Evolutionary conservation across 257 asterid genomes (phyloP).

Genomic region (Galeopsis tetrahit): DNA sequence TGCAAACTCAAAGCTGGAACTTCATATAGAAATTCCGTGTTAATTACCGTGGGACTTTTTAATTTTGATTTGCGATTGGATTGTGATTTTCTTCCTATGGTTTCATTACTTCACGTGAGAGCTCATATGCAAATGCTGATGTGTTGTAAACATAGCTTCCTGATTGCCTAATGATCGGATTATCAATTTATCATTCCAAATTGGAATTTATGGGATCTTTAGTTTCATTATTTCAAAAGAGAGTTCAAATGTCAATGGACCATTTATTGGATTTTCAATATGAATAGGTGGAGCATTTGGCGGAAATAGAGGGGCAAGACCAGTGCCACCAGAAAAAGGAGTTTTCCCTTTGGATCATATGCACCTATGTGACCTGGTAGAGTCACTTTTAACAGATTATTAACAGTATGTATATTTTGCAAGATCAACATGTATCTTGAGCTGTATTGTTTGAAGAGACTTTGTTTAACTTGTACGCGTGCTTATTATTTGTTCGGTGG

Average conservation of each 20-base stretch:
- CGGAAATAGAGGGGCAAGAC: conserved; percentile 94
- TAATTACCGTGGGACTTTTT: not conserved
- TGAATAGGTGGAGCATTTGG: conserved; percentile 90
- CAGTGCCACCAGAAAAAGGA: conserved; percentile 96
- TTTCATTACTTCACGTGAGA: not conserved
- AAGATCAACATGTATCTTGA: conserved; percentile 16
- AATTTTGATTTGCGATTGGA: conserved; percentile 9
- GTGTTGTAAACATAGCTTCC: not conserved
- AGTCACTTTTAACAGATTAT: not conserved
- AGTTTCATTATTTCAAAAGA: not conserved
- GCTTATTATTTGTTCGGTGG: conserved; percentile 22
- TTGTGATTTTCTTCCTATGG: not conserved
- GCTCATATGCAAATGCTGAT: not conserved
- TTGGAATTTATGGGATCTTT: not conserved
- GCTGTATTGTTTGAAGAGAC: conserved; percentile 14
- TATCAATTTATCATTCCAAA: not conserved
- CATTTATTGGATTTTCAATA: conserved; percentile 1
- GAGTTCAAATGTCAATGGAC: not conserved
- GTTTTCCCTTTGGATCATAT: conserved; percentile 93
- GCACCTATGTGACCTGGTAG: conserved; percentile 90
- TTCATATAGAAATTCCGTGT: not conserved
- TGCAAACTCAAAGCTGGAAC: not conserved
- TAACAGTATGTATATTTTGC: not conserved
- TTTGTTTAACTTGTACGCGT: conserved; percentile 10
- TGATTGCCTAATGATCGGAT: not conserved